Percentiles rank a stretch among this genome's conserved stretches.
Evolutionary conservation across 2,329 filamentous ascomycete species (phyloP).

Genomic region (Cladosporium sp.): DNA sequence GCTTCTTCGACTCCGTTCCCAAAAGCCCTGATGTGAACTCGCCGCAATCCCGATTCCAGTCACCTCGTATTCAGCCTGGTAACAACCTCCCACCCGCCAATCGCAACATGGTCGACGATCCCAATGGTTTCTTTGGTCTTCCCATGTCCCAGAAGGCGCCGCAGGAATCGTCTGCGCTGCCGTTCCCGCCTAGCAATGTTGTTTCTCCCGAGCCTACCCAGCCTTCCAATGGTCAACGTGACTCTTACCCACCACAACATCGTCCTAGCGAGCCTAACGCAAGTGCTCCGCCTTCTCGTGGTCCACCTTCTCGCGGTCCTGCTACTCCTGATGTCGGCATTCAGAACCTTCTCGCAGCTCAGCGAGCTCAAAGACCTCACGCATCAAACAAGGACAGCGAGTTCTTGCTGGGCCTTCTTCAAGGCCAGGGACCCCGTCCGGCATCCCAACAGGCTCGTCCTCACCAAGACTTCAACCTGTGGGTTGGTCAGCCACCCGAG

Average conservation of each 20-base stretch:
- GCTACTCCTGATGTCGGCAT: conserved; percentile 38
- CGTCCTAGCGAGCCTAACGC: conserved; percentile 10
- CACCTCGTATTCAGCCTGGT: conserved; percentile 26
- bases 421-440: conserved; percentile 41
- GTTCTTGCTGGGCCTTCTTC: conserved; percentile 80
- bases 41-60: conserved; percentile 28
- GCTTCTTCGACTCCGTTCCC: conserved; percentile 35
- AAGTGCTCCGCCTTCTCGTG: conserved; percentile 23
- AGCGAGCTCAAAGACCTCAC: conserved; percentile 42
- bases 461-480: conserved; percentile 38
- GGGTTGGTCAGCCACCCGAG: conserved; percentile 38
- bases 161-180: conserved; percentile 9
- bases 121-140: conserved; percentile 20
- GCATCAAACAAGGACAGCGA: conserved; percentile 67
- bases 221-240: conserved; percentile 29
- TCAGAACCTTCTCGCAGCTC: conserved; percentile 42
- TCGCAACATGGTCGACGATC: conserved; percentile 23
- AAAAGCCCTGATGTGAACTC: conserved; percentile 28
- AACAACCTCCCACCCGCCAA: conserved; percentile 10
- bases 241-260: conserved; percentile 13
- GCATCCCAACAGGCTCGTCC: conserved; percentile 38
- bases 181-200: conserved; percentile 20
- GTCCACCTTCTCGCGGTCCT: conserved; percentile 29
- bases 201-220: conserved; percentile 17
- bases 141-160: conserved; percentile 8